A percentile compares a stretch with the other conserved stretches of the same genome.
Evolutionary conservation across 1,284 basidiomycete genomes (phyloP).

Genomic region (Moesziomyces sp.): DNA sequence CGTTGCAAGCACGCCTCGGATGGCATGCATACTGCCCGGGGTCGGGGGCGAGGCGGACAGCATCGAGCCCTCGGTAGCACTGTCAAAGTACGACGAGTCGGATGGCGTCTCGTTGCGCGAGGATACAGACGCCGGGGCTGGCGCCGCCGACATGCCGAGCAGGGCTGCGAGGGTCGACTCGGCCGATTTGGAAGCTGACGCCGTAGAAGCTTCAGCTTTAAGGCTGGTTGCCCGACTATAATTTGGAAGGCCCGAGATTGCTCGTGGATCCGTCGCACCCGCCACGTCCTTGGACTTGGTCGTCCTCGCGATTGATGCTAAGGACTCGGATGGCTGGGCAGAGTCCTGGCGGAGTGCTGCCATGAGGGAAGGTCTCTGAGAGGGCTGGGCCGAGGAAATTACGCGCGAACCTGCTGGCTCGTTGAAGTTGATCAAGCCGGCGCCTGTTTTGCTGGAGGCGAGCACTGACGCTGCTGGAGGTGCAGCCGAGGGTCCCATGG

Average conservation of each 20-base stretch:
- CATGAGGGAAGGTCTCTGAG: constrained; percentile 34
- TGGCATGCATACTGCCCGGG: constrained; percentile 41
- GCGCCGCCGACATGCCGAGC: constrained; percentile 36
- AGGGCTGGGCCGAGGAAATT: background rate
- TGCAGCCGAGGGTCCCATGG: background rate
- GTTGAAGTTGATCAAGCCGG: background rate
- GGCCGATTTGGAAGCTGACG: constrained; percentile 9
- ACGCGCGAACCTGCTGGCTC: background rate
- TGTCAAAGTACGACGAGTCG: constrained; percentile 46
- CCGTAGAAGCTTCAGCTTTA: constrained; percentile 10
- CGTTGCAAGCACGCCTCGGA: constrained; percentile 29
- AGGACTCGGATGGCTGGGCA: background rate
- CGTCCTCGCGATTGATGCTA: constrained; percentile 1
- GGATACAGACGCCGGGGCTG: constrained; percentile 15
- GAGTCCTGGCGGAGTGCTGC: constrained; percentile 22
- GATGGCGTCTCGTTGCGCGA: constrained; percentile 44
- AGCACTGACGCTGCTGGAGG: background rate
- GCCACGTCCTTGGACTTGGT: background rate
- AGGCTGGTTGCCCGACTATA: constrained; percentile 5
- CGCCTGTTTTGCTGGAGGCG: background rate
- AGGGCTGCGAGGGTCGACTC: constrained; percentile 42
- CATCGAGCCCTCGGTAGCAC: constrained; percentile 32
- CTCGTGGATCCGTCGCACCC: background rate
- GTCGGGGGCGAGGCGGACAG: constrained; percentile 39
- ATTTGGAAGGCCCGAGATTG: constrained; percentile 13